Evolutionary conservation across 2,329 filamentous ascomycete genomes (phyloP), one percentile per base, ranked within the genome.

Genomic region (Xylariaceae sp.): DNA sequence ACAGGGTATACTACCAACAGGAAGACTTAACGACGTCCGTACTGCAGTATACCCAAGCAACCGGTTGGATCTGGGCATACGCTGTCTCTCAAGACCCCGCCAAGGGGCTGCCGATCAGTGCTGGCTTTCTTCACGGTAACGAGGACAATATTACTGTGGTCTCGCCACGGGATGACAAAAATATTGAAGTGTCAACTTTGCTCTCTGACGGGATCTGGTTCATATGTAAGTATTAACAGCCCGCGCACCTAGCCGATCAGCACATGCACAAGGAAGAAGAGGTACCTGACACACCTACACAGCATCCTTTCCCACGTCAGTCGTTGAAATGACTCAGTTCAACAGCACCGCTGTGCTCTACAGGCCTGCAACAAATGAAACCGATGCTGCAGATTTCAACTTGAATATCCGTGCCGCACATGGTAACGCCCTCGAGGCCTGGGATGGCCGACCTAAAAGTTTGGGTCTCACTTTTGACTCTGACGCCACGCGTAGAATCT

Each of bases 401-500:
- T 23, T 43, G 2, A 19, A 4, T 13, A 11, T 23, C 2, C 18
- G 4, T 11, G 7, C 26, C 14, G 9, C 11, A 21, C 19, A 21
- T 44, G 36, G 35, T 15, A 16, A 12, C 2, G 5, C 34, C 4
- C 33, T 50, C 1, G 38, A 42, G 3, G 42, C 36, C 9, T 50
- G 45, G 45, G 42, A 48, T 27, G 45, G 45, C 13, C 31, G 34
- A 9, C 32, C 40, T 4, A 13, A 14, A 16, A 23, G 26, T 1
- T 34, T 50, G 15, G 43, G 42, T 4, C 18, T 48, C 3, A 29
- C 45, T 3, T 26, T 46, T 8, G 34, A 50, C 34, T 36, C 41
- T n/a, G 26, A 46, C 6, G 33, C 33, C 11, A 32, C 23, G 12
- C 36, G 34, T 13, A 42, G 15, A 29, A 34, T 47, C 14, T 51